Conservation (phyloP, 2,329 filamentous ascomycete genomes). For the Fusarium nygamai region DNA sequence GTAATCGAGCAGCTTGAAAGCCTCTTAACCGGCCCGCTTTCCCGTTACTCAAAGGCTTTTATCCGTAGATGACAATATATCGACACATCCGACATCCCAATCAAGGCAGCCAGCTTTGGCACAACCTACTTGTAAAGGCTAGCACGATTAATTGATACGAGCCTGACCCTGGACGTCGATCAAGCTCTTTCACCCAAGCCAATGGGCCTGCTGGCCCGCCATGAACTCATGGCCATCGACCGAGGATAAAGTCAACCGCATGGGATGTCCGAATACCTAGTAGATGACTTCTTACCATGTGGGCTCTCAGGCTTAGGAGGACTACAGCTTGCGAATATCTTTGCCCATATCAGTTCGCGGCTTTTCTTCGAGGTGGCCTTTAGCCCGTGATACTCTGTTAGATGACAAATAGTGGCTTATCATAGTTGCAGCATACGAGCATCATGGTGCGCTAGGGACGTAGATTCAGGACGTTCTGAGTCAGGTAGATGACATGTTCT, state of each 20-base stretch:
- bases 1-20: not conserved
- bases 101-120: not conserved
- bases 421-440: not conserved
- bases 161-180: slow-evolving; percentile 17
- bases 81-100: not conserved
- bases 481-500: slow-evolving; percentile 27
- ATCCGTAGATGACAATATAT: not conserved
- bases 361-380: not conserved
- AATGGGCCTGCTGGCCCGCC: not conserved
- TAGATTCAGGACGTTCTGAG: slow-evolving; percentile 24
- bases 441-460: slow-evolving; percentile 23
- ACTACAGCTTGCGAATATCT: not conserved
- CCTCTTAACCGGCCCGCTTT: slow-evolving; percentile 8
- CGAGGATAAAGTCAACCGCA: not conserved
- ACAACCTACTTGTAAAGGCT: not conserved
- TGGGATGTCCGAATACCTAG: not conserved
- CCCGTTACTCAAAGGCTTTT: not conserved
- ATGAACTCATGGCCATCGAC: not conserved
- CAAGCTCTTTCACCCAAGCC: slow-evolving; percentile 4
- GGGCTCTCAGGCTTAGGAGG: not conserved
- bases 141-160: slow-evolving; percentile 6
- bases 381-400: not conserved
- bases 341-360: not conserved
- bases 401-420: slow-evolving; percentile 16
- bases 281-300: not conserved